A percentile compares a stretch with the other conserved stretches of the same genome.
phyloP scores from a whole-genome alignment of 352 stramenopile genomes.

The Globisporangium middletonii region DNA sequence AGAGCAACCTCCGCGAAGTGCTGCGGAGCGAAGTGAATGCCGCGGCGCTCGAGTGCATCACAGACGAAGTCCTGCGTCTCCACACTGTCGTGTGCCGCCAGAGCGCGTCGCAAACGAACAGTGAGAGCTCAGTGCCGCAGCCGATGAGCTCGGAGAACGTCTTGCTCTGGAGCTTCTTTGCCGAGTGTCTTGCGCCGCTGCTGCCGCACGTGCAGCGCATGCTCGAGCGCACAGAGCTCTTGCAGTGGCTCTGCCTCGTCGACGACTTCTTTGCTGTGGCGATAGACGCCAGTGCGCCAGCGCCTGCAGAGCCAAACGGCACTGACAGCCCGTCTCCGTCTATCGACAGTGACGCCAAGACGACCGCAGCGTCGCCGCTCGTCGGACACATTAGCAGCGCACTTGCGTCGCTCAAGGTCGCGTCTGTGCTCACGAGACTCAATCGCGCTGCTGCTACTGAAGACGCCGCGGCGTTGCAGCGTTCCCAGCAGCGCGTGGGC shows the following conservation, averaged over 20 bases:
- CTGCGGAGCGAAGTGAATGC: conserved; percentile 34
- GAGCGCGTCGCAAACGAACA: neutral
- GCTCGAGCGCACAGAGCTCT: neutral
- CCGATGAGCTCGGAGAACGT: conserved; percentile 13
- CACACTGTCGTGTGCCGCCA: conserved; percentile 18
- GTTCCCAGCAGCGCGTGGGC: neutral
- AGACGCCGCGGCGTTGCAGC: neutral
- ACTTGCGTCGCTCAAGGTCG: conserved; percentile 7
- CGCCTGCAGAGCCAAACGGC: neutral
- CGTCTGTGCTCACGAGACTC: conserved; percentile 3
- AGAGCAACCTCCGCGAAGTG: conserved; percentile 34
- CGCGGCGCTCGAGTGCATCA: conserved; percentile 13
- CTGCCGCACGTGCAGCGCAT: conserved; percentile 5
- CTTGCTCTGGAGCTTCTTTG: conserved; percentile 26
- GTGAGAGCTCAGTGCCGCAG: neutral
- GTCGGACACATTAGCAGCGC: neutral
- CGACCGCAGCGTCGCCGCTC: neutral
- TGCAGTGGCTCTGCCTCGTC: conserved; percentile 14
- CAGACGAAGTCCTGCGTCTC: conserved; percentile 8
- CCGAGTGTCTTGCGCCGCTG: conserved; percentile 6
- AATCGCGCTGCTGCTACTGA: neutral
- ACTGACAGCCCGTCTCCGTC: neutral
- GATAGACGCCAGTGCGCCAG: neutral
- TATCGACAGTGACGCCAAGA: neutral
- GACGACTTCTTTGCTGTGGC: conserved; percentile 11